A percentile compares a stretch with the other conserved stretches of the same genome.
phyloP scores from a whole-genome alignment of 2,329 filamentous ascomycete species.

The Ophiostoma novo-ulmi region DNA sequence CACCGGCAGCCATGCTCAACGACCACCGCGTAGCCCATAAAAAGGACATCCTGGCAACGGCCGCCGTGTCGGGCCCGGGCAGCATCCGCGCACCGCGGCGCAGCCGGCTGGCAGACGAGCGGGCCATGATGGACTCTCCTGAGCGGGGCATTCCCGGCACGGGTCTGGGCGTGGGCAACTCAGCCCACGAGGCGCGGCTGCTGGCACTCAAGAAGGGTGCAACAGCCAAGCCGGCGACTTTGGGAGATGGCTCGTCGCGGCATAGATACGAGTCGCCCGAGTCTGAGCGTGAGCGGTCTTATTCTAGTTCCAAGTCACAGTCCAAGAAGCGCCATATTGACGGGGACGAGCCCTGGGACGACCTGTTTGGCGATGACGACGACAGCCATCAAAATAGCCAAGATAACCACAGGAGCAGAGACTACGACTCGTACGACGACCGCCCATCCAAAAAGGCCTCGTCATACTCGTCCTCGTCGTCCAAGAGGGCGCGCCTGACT shows the following conservation, averaged over 20 bases:
- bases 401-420: slow-evolving; percentile 17
- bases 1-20: slow-evolving; percentile 51
- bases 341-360: slow-evolving; percentile 23
- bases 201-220: slow-evolving; percentile 33
- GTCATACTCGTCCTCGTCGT: neutral
- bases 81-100: slow-evolving; percentile 26
- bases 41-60: slow-evolving; percentile 19
- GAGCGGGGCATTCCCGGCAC: slow-evolving; percentile 27
- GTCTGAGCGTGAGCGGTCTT: neutral
- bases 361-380: slow-evolving; percentile 25
- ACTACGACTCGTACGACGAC: slow-evolving; percentile 17
- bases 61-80: slow-evolving; percentile 17
- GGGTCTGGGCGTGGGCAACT: slow-evolving; percentile 19
- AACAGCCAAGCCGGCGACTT: slow-evolving; percentile 1
- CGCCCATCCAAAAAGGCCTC: slow-evolving; percentile 16
- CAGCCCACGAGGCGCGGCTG: slow-evolving; percentile 36
- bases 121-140: neutral
- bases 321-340: slow-evolving; percentile 13
- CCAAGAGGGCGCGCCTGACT: slow-evolving; percentile 24
- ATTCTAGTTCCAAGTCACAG: neutral
- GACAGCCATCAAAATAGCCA: slow-evolving; percentile 24
- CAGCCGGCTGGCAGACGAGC: slow-evolving; percentile 8
- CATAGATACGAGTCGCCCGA: slow-evolving; percentile 24
- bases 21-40: slow-evolving; percentile 44
- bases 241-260: neutral